Evolutionary conservation across 148 eudicot species (phyloP).

Genomic region (Rhododendron simsii): DNA sequence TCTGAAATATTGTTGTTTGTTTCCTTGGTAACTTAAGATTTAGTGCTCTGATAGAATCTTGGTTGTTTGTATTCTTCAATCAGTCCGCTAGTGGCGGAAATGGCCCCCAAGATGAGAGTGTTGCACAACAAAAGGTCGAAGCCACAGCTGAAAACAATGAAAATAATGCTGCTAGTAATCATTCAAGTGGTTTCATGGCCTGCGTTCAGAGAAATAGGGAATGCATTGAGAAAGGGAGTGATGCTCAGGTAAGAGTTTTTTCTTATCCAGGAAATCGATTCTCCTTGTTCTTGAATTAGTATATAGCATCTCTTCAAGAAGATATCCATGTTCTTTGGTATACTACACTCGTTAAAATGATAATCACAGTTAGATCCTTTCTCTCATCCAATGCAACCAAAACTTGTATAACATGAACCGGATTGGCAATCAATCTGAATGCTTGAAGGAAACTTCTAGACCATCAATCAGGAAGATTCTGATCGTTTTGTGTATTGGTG

Average conservation of each 20-base stretch:
- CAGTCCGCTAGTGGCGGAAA: slow-evolving; percentile 35
- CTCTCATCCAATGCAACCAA: neutral
- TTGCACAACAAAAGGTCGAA: slow-evolving; percentile 49
- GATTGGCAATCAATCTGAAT: neutral
- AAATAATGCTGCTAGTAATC: slow-evolving; percentile 67
- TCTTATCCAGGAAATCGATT: neutral
- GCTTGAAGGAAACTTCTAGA: neutral
- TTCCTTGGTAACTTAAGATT: neutral
- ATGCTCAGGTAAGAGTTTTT: slow-evolving; percentile 69
- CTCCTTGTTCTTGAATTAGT: neutral
- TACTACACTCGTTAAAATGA: neutral
- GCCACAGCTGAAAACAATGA: slow-evolving; percentile 93
- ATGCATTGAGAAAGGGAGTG: slow-evolving; percentile 79
- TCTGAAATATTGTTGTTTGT: neutral
- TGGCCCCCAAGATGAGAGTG: slow-evolving; percentile 52
- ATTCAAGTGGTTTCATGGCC: slow-evolving; percentile 67
- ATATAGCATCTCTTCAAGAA: neutral
- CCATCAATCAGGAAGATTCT: neutral
- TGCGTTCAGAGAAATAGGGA: slow-evolving; percentile 45
- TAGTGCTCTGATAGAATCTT: neutral
- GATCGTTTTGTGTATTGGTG: neutral
- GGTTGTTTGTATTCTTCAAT: slow-evolving; percentile 2
- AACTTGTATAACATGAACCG: neutral
- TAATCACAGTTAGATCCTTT: neutral
- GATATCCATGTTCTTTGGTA: neutral